These are phyloP conservation scores for Tetrahymena elliotti DNA, from an alignment of 73 alveolate genomes.

Conservation along the genomic window DNA sequence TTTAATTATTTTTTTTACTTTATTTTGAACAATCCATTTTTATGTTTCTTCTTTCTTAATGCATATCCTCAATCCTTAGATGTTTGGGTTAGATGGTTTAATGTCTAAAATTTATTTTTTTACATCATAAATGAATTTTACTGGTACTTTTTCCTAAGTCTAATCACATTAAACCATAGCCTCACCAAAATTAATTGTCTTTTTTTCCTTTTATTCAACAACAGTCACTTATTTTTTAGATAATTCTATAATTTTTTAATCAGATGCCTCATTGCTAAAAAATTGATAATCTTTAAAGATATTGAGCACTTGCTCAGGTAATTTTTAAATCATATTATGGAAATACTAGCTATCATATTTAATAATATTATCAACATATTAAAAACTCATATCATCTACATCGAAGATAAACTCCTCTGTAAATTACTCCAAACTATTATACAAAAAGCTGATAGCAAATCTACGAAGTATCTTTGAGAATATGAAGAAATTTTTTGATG, in stretches of 20 bases:
- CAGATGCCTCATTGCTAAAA: neutral
- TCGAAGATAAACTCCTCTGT: neutral
- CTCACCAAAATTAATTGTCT: neutral
- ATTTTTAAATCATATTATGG: neutral
- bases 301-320: neutral
- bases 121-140: neutral
- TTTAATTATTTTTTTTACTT: neutral
- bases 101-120: neutral
- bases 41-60: neutral
- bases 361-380: neutral
- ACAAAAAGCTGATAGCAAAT: neutral
- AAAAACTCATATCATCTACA: neutral
- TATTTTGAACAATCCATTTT: neutral
- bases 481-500: neutral
- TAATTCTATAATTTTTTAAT: neutral
- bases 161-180: neutral
- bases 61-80: neutral
- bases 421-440: neutral
- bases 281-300: neutral
- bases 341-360: neutral
- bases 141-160: neutral
- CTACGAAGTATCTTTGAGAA: neutral
- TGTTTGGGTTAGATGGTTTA: neutral
- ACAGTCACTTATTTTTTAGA: neutral
- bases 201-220: neutral